Percentiles rank a stretch among this genome's conserved stretches.
Evolutionary conservation across 495 filamentous ascomycete genomes (phyloP).

Genomic region (Penicillium longicatenatum): DNA sequence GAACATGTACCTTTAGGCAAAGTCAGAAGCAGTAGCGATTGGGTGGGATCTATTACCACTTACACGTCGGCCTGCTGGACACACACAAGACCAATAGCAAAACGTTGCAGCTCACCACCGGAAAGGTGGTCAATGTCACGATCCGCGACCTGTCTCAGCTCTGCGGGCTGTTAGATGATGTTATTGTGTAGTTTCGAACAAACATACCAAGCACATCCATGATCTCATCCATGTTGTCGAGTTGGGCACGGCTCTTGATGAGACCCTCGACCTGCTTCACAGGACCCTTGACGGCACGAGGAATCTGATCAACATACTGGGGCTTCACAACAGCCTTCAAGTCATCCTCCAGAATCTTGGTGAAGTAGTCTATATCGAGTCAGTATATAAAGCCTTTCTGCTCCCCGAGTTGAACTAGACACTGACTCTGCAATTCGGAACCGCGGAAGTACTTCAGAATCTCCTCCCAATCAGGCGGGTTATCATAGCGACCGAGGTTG

Average conservation of each 20-base stretch:
- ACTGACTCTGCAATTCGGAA: constrained; percentile 91
- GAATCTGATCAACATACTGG: constrained; percentile 98
- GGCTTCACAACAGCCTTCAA: constrained; percentile 97
- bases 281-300: constrained; percentile 79
- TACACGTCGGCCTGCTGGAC: constrained; percentile 96
- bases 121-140: constrained; percentile 88
- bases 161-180: constrained; percentile 37
- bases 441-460: constrained; percentile 97
- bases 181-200: not conserved
- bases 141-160: constrained; percentile 81
- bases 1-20: constrained; percentile 81
- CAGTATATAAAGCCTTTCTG: not conserved
- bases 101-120: constrained; percentile 96
- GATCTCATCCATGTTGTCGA: constrained; percentile 83
- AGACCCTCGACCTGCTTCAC: constrained; percentile 76
- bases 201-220: constrained; percentile 72
- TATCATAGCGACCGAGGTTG: constrained; percentile 91
- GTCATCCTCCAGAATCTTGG: constrained; percentile 93
- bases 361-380: constrained; percentile 82
- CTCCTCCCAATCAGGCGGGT: constrained; percentile 98
- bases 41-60: constrained; percentile 22
- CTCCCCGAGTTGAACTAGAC: not conserved
- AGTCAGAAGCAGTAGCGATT: constrained; percentile 4
- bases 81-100: constrained; percentile 92
- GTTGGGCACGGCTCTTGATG: constrained; percentile 69